Conservation (phyloP, 805 yeast species). For the Candida palmyrensis region DNA sequence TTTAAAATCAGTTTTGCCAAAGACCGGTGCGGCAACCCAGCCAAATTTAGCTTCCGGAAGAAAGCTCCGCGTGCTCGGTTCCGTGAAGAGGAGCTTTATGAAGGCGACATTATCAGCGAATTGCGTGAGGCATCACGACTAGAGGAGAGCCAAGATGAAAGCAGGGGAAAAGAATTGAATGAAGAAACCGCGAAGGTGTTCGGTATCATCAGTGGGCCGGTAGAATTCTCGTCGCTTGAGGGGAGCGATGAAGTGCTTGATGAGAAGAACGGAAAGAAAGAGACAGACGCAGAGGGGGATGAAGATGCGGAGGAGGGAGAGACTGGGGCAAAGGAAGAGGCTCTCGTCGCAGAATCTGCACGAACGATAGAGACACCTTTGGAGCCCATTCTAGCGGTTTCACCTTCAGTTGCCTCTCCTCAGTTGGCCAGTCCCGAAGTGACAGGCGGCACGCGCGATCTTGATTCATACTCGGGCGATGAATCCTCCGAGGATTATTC, state of each 20-base stretch:
- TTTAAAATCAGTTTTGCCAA: constrained; percentile 67
- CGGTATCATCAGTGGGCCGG: constrained; percentile 30
- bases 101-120: constrained; percentile 4
- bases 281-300: not conserved
- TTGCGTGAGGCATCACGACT: constrained; percentile 2
- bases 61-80: constrained; percentile 21
- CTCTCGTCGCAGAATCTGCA: constrained; percentile 5
- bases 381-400: too few relatives aligned
- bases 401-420: too few relatives aligned
- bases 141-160: constrained; percentile 3
- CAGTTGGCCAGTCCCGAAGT: too few relatives aligned
- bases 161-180: constrained; percentile 13
- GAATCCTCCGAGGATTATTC: constrained; percentile 32
- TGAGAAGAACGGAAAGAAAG: not conserved
- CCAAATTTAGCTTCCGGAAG: constrained; percentile 46
- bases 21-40: constrained; percentile 77
- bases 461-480: constrained; percentile 12
- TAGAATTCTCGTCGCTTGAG: not conserved
- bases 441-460: constrained; percentile 3
- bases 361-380: constrained; percentile 5
- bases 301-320: constrained; percentile 2
- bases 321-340: constrained; percentile 3
- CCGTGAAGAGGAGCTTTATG: constrained; percentile 6
- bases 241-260: not conserved
- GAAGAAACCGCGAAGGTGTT: constrained; percentile 42